phyloP scores from a whole-genome alignment of 805 yeast species.

The fission yeast (Schizosaccharomyces pombe) region ASM294v3 CU329670.1:5041501-5042000 shows the following conservation, averaged over 20 bases:
- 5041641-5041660: conserved; percentile 36
- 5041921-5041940: neutral
- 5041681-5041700: conserved; percentile 52
- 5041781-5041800: conserved; percentile 28
- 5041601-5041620: conserved; percentile 60
- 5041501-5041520: conserved; percentile 31
- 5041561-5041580: conserved; percentile 36
- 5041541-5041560: conserved; percentile 13
- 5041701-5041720: conserved; percentile 42
- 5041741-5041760: conserved; percentile 52
- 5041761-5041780: conserved; percentile 23
- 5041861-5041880: conserved; percentile 4
- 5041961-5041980: neutral
- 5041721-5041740: conserved; percentile 43
- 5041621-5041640: conserved; percentile 51
- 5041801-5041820: conserved; percentile 37
- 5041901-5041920: neutral
- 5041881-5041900: neutral
- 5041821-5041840: neutral
- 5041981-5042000: too few relatives aligned
- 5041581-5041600: conserved; percentile 54
- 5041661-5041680: conserved; percentile 36
- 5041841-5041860: conserved; percentile 18
- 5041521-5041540: conserved; percentile 30
- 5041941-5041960: conserved; percentile 1